Evolutionary conservation across 2,329 filamentous ascomycete species (phyloP), one percentile per base, ranked within the genome.

Genomic region (Colletotrichum theobromicola): DNA sequence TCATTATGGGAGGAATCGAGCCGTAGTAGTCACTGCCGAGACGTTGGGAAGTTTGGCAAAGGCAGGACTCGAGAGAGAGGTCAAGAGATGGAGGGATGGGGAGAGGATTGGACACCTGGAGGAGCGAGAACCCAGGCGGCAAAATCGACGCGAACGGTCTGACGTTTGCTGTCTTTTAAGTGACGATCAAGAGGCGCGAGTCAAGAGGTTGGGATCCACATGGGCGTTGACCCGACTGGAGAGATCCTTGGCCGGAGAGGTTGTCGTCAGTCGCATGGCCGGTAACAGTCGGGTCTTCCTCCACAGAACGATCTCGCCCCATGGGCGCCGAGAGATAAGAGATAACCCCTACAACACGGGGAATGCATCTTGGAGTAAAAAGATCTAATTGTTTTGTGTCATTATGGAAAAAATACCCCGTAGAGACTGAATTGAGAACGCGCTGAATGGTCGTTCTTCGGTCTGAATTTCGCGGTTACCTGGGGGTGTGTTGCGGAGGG

Each of bases 321-420:
- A 67, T 67, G 72, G 72, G 72, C 68, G 46, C 55, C 37, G 10
- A 72, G 34, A 72, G 72, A 75, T 75, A 75, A 67, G 68, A 67
- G n/a, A 63, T 30, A 26, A 34, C 55, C 28, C 57, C 35, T 66
- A 62, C 60, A 75, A 67, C 30, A 72, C 72, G 68, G 72, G 67
- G 69, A 58, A 63, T 16, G 32, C 32, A 63, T 34, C 42, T 37
- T 37, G 13, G 46, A 30, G 68, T 58, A 67, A 63, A 72, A 63
- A 61, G 42, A 67, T 75, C 62, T 75, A 75, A 75, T 75, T 67
- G 72, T 58, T 72, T 72, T 72, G 30, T 75, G 72, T 75, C 68
- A 75, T 46, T 58, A 9, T 21, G 53, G 18, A 34, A 30, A n/a
- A 64, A 65, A 18, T 24, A 24, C 58, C 70, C 66, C 34, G 24